Conservation (phyloP, 768 basidiomycete species). For the Dioszegia aurantiaca region DNA sequence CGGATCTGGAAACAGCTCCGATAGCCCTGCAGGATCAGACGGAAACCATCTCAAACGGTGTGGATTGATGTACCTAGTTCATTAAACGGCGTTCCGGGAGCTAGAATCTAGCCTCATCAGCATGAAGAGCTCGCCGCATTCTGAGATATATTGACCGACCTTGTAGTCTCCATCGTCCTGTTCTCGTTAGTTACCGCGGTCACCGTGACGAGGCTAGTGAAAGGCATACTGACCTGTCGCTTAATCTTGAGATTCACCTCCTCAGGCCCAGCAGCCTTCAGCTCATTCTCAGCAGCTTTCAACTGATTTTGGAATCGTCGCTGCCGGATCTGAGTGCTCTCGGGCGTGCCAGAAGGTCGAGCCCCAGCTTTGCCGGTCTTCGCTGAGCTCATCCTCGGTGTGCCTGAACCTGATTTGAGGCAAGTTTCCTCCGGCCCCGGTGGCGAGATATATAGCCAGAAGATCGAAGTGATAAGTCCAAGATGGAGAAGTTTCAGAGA, state of each 20-base stretch:
- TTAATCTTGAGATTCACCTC: constrained; percentile 3
- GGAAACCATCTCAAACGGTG: background rate
- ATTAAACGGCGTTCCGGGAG: constrained; percentile 50
- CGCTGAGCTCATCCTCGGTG: too few species aligned
- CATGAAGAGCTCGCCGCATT: background rate
- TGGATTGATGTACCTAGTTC: constrained; percentile 34
- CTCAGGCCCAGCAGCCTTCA: too few species aligned
- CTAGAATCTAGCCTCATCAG: constrained; percentile 18
- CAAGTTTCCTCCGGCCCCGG: too few species aligned
- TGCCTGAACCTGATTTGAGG: too few species aligned
- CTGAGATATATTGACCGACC: background rate
- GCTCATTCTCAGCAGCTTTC: too few species aligned
- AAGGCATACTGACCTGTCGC: background rate
- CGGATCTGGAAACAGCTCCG: constrained; percentile 33
- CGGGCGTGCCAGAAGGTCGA: too few species aligned
- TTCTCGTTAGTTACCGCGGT: background rate
- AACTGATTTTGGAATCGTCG: background rate
- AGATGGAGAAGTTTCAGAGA: too few species aligned
- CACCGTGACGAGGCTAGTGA: background rate
- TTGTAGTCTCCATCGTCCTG: constrained; percentile 6
- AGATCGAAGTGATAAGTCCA: too few species aligned
- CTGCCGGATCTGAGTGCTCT: too few species aligned
- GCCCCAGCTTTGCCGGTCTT: too few species aligned
- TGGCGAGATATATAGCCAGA: too few species aligned
- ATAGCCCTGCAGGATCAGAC: constrained; percentile 27